phyloP scores from a whole-genome alignment of 352 stramenopile species.

The Plasmopara muralis region DNA sequence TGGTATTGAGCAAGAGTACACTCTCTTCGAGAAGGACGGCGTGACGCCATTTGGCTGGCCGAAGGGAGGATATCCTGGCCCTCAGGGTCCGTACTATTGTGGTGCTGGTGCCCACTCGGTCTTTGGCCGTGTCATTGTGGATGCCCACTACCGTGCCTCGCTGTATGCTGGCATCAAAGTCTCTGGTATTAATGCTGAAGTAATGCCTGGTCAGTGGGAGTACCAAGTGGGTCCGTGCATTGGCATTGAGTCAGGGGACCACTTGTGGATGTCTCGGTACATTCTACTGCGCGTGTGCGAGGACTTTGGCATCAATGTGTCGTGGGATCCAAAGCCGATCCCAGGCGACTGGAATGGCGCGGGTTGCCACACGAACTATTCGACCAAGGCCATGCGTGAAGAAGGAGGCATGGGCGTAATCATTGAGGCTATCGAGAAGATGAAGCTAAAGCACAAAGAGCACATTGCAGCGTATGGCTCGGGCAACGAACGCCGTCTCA shows the following conservation, averaged over 20 bases:
- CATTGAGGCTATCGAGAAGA: slow-evolving; percentile 97
- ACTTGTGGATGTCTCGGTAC: slow-evolving; percentile 96
- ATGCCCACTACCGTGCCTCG: slow-evolving; percentile 93
- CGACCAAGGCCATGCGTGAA: slow-evolving; percentile 94
- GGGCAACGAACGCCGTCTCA: slow-evolving; percentile 96
- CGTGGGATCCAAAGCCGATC: slow-evolving; percentile 96
- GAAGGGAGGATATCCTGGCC: slow-evolving; percentile 82
- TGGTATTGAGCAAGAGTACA: slow-evolving; percentile 97
- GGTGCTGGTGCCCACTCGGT: slow-evolving; percentile 92
- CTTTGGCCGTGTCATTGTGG: slow-evolving; percentile 92
- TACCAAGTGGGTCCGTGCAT: slow-evolving; percentile 97
- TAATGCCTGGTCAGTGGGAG: slow-evolving; percentile 97
- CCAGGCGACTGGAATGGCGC: slow-evolving; percentile 97
- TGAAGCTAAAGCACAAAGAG: slow-evolving; percentile 95
- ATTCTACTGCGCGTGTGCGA: slow-evolving; percentile 96
- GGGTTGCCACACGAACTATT: slow-evolving; percentile 96
- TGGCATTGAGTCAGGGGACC: slow-evolving; percentile 94
- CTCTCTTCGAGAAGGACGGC: slow-evolving; percentile 85
- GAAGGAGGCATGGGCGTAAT: slow-evolving; percentile 90
- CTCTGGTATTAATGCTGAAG: slow-evolving; percentile 96
- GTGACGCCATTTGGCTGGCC: slow-evolving; percentile 90
- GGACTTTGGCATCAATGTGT: slow-evolving; percentile 96
- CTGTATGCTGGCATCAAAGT: slow-evolving; percentile 94
- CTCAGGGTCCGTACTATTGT: slow-evolving; percentile 92
- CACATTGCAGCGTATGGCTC: slow-evolving; percentile 96